Base-by-base conservation (phyloP, 2,329 filamentous ascomycete genomes). In the Fusarium neocosmosporiellum region DNA sequence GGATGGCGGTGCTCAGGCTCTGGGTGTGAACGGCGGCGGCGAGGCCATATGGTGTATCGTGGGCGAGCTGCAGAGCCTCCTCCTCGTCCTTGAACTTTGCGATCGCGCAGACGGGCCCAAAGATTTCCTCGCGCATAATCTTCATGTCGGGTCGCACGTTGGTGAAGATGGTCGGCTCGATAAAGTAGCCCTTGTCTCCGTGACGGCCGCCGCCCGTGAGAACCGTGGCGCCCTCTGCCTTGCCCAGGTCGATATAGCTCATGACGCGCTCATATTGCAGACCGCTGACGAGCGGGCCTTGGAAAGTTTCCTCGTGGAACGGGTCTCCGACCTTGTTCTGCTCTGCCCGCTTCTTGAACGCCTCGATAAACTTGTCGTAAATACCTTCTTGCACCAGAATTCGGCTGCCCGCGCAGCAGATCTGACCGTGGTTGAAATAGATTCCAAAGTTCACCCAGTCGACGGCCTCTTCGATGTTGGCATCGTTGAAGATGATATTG, bases 71-170 rank as follows among this genome's bases (percentile, higher is more conserved):
- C 83, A 97, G 91, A 71, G 90, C 93, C 65, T 97, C 94, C 43
- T 92, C 92, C 85, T 94, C 92, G 77, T 88, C 90, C 86, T 92
- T 92, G 89, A 97, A 97, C 87, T 96, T 96, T 86, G 92, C 88
- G 77, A 97, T 92, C 78, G 92, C 89, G 86, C 91, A 93, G 73
- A 97, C 94, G 66, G 94, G 94, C 72, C 94, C 94, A 81, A 97
- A 97, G 82, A 97, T 96, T 86, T 97, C 94, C 86, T 97, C 94
- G 83, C 94, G 90, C 86, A 95, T 91, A 79, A 97, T 96, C 89
- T 94, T 95, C 93, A 96, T 96, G 83, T 96, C 90, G 75, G 91
- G 84, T 57, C 86, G 89, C 74, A 96, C 94, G 79, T 94, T 91
- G 83, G 89, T 91, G 88, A 97, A 97, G 86, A 97, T 94, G 79